phyloP scores from a whole-genome alignment of 345 rosid species.

The Excoecaria agallocha region DNA sequence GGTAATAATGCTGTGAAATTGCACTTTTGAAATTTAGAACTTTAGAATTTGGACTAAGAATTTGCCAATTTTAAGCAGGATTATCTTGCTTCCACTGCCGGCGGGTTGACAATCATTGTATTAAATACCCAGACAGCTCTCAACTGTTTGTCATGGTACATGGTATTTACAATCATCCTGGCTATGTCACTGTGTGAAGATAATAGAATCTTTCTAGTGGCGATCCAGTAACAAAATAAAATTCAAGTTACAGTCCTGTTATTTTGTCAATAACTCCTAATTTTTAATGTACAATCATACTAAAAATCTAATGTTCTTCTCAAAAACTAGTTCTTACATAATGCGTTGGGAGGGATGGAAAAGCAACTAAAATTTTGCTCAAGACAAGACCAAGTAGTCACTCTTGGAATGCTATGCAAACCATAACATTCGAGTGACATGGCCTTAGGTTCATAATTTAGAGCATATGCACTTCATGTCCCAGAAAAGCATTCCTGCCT shows the following conservation, averaged over 20 bases:
- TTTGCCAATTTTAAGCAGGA: neutral
- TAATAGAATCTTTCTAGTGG: too few species aligned
- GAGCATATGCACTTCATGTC: neutral
- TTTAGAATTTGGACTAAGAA: neutral
- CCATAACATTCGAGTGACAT: neutral
- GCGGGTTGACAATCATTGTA: neutral
- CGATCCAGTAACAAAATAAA: too few species aligned
- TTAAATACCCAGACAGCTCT: neutral
- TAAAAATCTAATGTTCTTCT: neutral
- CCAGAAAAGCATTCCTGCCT: neutral
- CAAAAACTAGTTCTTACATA: too few species aligned
- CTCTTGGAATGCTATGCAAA: neutral
- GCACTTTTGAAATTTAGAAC: too few species aligned
- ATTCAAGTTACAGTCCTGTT: too few species aligned
- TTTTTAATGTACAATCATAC: neutral
- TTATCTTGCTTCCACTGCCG: neutral
- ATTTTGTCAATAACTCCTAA: neutral
- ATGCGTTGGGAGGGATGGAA: too few species aligned
- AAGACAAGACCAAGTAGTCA: too few species aligned
- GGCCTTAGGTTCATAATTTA: neutral
- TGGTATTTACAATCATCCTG: too few species aligned
- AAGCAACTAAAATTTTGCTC: too few species aligned
- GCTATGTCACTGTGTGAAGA: neutral
- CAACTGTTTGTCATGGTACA: neutral
- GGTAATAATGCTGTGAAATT: neutral